phyloP scores from a whole-genome alignment of 1,139 yeast genomes.

The Petasospora fabianii region DNA sequence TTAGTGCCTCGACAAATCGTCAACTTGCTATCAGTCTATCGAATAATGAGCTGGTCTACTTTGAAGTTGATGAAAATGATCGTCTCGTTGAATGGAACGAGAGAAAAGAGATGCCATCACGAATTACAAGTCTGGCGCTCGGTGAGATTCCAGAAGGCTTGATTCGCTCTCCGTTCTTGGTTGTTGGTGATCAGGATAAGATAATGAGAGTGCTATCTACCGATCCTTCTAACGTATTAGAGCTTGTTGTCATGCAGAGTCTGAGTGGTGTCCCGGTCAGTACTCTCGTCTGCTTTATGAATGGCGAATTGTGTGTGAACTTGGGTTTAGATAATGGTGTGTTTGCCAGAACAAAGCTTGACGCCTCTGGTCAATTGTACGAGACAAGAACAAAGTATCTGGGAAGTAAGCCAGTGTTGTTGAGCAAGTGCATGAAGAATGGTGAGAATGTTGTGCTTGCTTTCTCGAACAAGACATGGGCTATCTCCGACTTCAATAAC shows the following conservation, averaged over 20 bases:
- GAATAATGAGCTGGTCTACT: constrained; percentile 73
- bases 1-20: constrained; percentile 58
- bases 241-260: constrained; percentile 62
- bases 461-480: constrained; percentile 42
- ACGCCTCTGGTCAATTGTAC: constrained; percentile 59
- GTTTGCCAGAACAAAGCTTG: constrained; percentile 61
- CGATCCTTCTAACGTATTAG: constrained; percentile 59
- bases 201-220: constrained; percentile 70
- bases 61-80: constrained; percentile 70
- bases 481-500: constrained; percentile 13
- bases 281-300: constrained; percentile 35
- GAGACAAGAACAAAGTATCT: constrained; percentile 71
- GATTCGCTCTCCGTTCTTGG: constrained; percentile 52
- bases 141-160: constrained; percentile 48
- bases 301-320: constrained; percentile 43
- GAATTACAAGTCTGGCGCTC: constrained; percentile 53
- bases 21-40: constrained; percentile 74
- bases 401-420: constrained; percentile 60
- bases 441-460: constrained; percentile 33
- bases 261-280: constrained; percentile 54
- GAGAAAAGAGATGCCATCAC: constrained; percentile 50
- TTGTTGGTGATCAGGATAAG: constrained; percentile 70
- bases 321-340: constrained; percentile 84
- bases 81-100: constrained; percentile 69
- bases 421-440: constrained; percentile 30